phyloP scores from a whole-genome alignment of 148 eudicot species.

The Rhododendron ovatum region DNA sequence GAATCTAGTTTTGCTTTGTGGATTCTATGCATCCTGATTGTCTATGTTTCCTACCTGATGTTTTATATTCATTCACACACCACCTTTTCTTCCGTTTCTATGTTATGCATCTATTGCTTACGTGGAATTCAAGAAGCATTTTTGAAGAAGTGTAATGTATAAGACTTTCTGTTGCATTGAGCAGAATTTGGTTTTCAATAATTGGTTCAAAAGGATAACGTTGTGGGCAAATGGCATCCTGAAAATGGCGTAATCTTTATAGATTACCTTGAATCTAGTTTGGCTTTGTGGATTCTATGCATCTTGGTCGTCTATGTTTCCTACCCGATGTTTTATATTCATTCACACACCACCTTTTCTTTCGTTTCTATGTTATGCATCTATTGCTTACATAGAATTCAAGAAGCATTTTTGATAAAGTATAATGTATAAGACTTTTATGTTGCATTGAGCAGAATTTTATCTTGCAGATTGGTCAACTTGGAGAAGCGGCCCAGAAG shows the following conservation, averaged over 20 bases:
- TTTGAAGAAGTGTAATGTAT: not conserved
- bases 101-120: not conserved
- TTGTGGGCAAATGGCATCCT: not conserved
- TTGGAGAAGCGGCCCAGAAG: conserved; percentile 88
- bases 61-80: not conserved
- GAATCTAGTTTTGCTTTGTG: not conserved
- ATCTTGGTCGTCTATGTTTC: not conserved
- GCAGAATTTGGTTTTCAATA: conserved; percentile 17
- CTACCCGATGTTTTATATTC: not conserved
- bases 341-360: not conserved
- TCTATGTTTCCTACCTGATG: not conserved
- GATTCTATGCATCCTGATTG: not conserved
- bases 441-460: conserved; percentile 59
- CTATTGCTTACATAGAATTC: not conserved
- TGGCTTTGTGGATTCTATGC: not conserved
- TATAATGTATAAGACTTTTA: not conserved
- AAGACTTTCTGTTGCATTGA: conserved; percentile 45
- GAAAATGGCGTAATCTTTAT: not conserved
- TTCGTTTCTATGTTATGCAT: not conserved
- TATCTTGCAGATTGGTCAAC: conserved; percentile 75
- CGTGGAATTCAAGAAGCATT: not conserved
- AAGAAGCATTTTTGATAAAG: not conserved
- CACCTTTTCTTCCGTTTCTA: not conserved
- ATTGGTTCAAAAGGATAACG: not conserved
- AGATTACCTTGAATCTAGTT: not conserved